These are phyloP conservation scores for Pholiota microspora DNA, from an alignment of 768 basidiomycete species.

Conservation along the genomic window DNA sequence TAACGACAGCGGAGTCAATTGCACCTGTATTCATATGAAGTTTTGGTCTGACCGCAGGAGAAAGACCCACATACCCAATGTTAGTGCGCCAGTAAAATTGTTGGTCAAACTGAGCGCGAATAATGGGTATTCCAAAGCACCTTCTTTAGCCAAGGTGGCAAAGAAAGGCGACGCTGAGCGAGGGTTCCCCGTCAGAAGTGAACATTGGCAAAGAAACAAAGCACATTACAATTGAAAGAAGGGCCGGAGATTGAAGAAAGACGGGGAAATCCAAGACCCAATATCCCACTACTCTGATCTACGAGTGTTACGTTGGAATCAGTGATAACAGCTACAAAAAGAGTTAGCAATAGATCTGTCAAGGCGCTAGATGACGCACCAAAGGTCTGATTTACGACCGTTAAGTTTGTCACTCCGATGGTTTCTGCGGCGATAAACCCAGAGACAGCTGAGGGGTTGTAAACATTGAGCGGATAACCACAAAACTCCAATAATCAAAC, in stretches of 20 bases:
- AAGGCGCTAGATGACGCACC: slow-evolving; percentile 39
- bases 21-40: slow-evolving; percentile 50
- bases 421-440: slow-evolving; percentile 74
- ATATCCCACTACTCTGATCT: slow-evolving; percentile 65
- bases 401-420: slow-evolving; percentile 58
- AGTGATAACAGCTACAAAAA: slow-evolving; percentile 52
- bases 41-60: slow-evolving; percentile 1
- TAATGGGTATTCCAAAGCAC: slow-evolving; percentile 68
- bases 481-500: slow-evolving; percentile 22
- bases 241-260: slow-evolving; percentile 56
- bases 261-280: slow-evolving; percentile 77
- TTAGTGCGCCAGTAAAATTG: slow-evolving; percentile 58
- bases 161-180: slow-evolving; percentile 69
- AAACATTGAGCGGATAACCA: not conserved
- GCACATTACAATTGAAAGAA: slow-evolving; percentile 50
- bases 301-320: slow-evolving; percentile 60
- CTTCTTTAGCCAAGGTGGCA: slow-evolving; percentile 56
- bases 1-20: slow-evolving; percentile 67
- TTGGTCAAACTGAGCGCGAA: slow-evolving; percentile 69
- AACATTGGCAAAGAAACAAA: not conserved
- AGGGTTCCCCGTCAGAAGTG: slow-evolving; percentile 5
- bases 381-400: slow-evolving; percentile 59
- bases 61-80: slow-evolving; percentile 48
- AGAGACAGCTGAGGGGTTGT: slow-evolving; percentile 44
- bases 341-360: slow-evolving; percentile 1